Evolutionary conservation across 2,329 filamentous ascomycete genomes (phyloP).

Genomic region (Fusarium kyushuense): DNA sequence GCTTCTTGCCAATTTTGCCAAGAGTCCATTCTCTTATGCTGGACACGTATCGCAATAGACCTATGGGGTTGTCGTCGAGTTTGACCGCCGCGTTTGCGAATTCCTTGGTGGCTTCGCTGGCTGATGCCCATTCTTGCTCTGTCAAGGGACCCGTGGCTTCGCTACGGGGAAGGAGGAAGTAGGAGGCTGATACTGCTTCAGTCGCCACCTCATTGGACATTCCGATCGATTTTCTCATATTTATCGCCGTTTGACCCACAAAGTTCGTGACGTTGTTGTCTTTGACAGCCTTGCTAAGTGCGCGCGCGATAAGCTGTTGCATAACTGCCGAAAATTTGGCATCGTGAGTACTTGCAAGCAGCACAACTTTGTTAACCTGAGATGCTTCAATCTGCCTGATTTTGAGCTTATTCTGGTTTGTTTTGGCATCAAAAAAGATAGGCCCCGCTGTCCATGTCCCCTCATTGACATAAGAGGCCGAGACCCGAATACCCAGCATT

Average conservation of each 20-base stretch:
- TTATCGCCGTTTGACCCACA: slow-evolving; percentile 41
- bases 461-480: slow-evolving; percentile 22
- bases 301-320: slow-evolving; percentile 39
- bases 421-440: slow-evolving; percentile 28
- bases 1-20: slow-evolving; percentile 33
- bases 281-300: slow-evolving; percentile 34
- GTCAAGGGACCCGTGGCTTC: slow-evolving; percentile 20
- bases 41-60: slow-evolving; percentile 38
- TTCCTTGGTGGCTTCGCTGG: slow-evolving; percentile 20
- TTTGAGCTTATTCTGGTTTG: slow-evolving; percentile 30
- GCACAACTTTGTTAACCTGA: slow-evolving; percentile 18
- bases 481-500: slow-evolving; percentile 31
- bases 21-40: slow-evolving; percentile 43
- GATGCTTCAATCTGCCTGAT: slow-evolving; percentile 28
- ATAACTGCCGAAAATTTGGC: slow-evolving; percentile 41
- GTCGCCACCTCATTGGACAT: slow-evolving; percentile 35
- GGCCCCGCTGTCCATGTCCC: slow-evolving; percentile 38
- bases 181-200: slow-evolving; percentile 34
- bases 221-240: slow-evolving; percentile 42
- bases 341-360: slow-evolving; percentile 28
- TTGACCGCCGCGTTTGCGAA: slow-evolving; percentile 27
- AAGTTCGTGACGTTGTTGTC: slow-evolving; percentile 42
- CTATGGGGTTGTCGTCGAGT: slow-evolving; percentile 40
- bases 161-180: slow-evolving; percentile 22
- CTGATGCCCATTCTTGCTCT: slow-evolving; percentile 39